Conservation (phyloP, 164 flowering plant genomes). For the Piper betle region DNA sequence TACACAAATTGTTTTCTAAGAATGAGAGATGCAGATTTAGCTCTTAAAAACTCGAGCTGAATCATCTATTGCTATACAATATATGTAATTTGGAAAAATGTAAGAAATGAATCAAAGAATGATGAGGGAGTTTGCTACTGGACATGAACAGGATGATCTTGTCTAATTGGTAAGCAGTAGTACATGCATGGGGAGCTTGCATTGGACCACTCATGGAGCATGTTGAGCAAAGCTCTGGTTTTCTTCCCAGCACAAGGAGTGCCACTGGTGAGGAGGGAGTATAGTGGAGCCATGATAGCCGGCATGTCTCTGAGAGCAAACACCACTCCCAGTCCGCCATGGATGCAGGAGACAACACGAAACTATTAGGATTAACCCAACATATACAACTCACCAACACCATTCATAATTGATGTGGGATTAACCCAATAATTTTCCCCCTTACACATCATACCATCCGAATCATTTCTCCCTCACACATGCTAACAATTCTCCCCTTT, state of each 20-base stretch:
- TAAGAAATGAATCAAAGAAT: constrained; percentile 1
- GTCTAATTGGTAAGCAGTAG: constrained; percentile 1
- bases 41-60: constrained; percentile 41
- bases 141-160: constrained; percentile 30
- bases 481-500: too few relatives aligned
- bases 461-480: too few relatives aligned
- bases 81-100: neutral
- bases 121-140: constrained; percentile 6
- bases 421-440: too few relatives aligned
- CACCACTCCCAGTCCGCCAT: constrained; percentile 43
- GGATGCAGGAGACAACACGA: constrained; percentile 33
- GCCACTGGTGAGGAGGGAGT: constrained; percentile 40
- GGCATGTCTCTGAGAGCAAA: constrained; percentile 24
- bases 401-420: too few relatives aligned
- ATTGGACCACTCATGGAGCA: constrained; percentile 41
- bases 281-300: constrained; percentile 38
- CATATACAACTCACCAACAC: too few relatives aligned
- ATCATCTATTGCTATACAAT: neutral
- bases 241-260: constrained; percentile 42
- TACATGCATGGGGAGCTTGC: constrained; percentile 11
- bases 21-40: constrained; percentile 11
- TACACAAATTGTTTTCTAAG: neutral
- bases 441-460: too few relatives aligned
- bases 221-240: constrained; percentile 38
- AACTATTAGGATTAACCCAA: too few relatives aligned